Evolutionary conservation across 2,329 filamentous ascomycete species (phyloP).

Genomic region (Pseudocercospora eumusae): DNA sequence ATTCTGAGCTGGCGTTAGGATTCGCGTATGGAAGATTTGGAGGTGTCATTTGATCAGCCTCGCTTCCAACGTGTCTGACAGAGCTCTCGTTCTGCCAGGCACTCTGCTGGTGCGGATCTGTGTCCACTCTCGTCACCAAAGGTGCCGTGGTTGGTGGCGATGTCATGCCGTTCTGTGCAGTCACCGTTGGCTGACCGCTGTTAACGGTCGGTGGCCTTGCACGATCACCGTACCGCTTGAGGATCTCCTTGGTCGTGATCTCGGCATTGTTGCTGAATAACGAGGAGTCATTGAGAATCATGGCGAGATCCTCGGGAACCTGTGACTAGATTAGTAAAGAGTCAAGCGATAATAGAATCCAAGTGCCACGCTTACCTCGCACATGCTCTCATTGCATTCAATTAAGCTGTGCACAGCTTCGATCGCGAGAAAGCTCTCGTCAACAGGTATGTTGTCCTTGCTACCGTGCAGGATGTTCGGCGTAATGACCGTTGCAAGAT

Average conservation of each 20-base stretch:
- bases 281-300: constrained; percentile 77
- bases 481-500: constrained; percentile 93
- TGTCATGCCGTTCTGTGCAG: constrained; percentile 37
- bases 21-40: constrained; percentile 36
- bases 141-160: constrained; percentile 51
- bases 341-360: background rate
- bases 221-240: constrained; percentile 88
- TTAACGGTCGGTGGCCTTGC: constrained; percentile 56
- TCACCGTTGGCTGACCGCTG: constrained; percentile 36
- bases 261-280: constrained; percentile 82
- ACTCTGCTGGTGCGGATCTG: constrained; percentile 70
- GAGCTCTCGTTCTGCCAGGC: constrained; percentile 82
- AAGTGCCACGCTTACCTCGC: constrained; percentile 69
- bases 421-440: constrained; percentile 91
- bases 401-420: constrained; percentile 91
- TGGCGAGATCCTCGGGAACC: constrained; percentile 91
- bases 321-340: constrained; percentile 44
- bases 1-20: constrained; percentile 34
- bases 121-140: constrained; percentile 73
- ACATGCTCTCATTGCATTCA: constrained; percentile 92
- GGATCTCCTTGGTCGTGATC: constrained; percentile 93
- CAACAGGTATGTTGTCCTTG: constrained; percentile 46
- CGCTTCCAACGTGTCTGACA: constrained; percentile 67
- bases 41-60: constrained; percentile 32
- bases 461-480: constrained; percentile 77